These are phyloP conservation scores for Xylariales sp. DNA, from an alignment of 2,329 filamentous ascomycete species.

Conservation along the genomic window DNA sequence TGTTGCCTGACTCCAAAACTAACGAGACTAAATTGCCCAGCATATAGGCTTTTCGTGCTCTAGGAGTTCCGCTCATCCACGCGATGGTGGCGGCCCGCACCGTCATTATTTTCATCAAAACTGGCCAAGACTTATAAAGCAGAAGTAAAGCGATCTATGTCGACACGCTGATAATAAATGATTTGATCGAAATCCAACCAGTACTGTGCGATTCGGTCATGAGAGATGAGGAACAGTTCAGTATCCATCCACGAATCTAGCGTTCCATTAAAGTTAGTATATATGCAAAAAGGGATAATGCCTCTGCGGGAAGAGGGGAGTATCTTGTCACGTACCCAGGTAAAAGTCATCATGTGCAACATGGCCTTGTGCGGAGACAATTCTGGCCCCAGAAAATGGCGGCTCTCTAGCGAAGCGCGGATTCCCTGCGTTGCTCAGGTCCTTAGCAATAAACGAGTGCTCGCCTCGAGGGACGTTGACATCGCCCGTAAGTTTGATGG, in stretches of 20 bases:
- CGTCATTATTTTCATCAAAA: too few relatives aligned
- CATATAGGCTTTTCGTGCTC: too few relatives aligned
- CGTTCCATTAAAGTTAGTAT: not conserved
- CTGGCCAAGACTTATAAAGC: too few relatives aligned
- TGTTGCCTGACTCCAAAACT: too few relatives aligned
- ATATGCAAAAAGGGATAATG: too few relatives aligned
- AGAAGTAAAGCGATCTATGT: slow-evolving; percentile 53
- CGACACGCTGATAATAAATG: slow-evolving; percentile 55
- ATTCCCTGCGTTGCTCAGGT: slow-evolving; percentile 65
- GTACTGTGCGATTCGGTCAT: slow-evolving; percentile 74
- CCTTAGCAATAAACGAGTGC: slow-evolving; percentile 73
- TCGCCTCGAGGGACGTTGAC: slow-evolving; percentile 85
- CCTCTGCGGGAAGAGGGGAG: too few relatives aligned
- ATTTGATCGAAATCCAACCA: slow-evolving; percentile 66
- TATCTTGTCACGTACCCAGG: too few relatives aligned
- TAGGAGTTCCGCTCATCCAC: too few relatives aligned
- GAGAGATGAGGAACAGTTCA: slow-evolving; percentile 73
- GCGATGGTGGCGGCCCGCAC: too few relatives aligned
- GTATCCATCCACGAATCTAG: slow-evolving; percentile 70
- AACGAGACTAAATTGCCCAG: too few relatives aligned
- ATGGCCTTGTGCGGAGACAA: slow-evolving; percentile 73
- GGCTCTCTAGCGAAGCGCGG: slow-evolving; percentile 60
- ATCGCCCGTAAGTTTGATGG: slow-evolving; percentile 89
- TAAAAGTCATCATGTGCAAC: slow-evolving; percentile 71
- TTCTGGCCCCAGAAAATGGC: slow-evolving; percentile 67